Conservation (phyloP, 106 monocot genomes). For the Acorus gramineus region DNA sequence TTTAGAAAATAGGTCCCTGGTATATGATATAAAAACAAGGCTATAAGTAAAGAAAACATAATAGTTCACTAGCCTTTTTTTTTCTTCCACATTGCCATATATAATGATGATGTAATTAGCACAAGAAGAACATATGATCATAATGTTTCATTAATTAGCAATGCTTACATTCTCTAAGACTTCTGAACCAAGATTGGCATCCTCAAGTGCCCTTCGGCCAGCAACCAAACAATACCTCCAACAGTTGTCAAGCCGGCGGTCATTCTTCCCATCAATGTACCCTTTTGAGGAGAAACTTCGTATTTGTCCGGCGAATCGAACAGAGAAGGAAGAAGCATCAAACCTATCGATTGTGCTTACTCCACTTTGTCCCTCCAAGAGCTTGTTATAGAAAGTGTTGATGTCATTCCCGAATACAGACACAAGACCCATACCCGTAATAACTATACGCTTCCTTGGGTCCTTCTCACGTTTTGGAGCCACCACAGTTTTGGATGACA, state of each 20-base stretch:
- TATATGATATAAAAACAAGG: no score
- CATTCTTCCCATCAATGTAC: constrained; percentile 11
- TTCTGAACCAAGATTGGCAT: constrained; percentile 16
- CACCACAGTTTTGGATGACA: no score
- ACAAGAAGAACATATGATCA: no score
- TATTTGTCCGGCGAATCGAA: constrained; percentile 24
- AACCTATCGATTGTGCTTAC: constrained; percentile 25
- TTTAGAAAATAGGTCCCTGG: no score
- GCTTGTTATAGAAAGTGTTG: constrained; percentile 20
- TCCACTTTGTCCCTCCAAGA: constrained; percentile 28
- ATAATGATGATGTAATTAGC: no score
- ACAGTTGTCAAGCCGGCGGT: constrained; percentile 18
- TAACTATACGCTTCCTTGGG: constrained; percentile 28
- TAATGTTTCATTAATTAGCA: background rate
- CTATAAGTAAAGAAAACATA: no score
- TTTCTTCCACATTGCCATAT: no score
- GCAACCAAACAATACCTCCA: constrained; percentile 38
- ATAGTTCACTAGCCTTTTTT: no score
- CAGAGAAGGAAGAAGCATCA: constrained; percentile 14
- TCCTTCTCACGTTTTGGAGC: constrained; percentile 29
- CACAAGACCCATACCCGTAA: constrained; percentile 31
- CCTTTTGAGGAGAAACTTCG: constrained; percentile 11
- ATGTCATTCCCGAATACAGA: constrained; percentile 32
- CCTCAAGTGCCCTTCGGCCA: constrained; percentile 18
- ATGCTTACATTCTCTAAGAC: constrained; percentile 14